phyloP scores from a whole-genome alignment of 2,329 filamentous ascomycete genomes.

The Myriosclerotinia duriaeana region DNA sequence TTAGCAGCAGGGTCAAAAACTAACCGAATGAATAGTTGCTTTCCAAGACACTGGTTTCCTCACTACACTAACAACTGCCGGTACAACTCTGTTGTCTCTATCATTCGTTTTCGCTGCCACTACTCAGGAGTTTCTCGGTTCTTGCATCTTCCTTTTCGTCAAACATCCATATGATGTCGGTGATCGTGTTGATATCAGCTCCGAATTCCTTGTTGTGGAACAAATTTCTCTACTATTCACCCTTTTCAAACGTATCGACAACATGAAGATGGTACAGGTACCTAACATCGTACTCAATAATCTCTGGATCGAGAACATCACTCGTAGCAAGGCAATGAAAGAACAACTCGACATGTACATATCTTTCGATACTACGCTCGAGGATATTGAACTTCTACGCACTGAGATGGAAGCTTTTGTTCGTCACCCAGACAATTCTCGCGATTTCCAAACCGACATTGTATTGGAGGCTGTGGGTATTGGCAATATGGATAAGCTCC shows the following conservation, averaged over 20 bases:
- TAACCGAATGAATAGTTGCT: constrained; percentile 55
- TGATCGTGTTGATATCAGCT: constrained; percentile 81
- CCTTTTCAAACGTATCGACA: constrained; percentile 81
- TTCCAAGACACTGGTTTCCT: constrained; percentile 87
- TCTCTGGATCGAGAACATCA: constrained; percentile 93
- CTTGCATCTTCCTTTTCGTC: constrained; percentile 97
- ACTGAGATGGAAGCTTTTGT: constrained; percentile 85
- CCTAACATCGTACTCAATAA: constrained; percentile 92
- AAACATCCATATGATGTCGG: constrained; percentile 98
- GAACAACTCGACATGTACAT: constrained; percentile 71
- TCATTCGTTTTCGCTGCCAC: constrained; percentile 95
- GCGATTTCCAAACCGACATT: constrained; percentile 87
- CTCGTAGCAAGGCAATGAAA: constrained; percentile 92
- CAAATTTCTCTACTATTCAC: constrained; percentile 93
- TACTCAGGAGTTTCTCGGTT: constrained; percentile 92
- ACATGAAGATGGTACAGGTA: constrained; percentile 72
- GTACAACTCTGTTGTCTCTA: constrained; percentile 88
- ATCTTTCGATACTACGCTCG: constrained; percentile 82
- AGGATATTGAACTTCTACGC: constrained; percentile 83
- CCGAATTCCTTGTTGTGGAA: constrained; percentile 75
- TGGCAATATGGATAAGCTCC: constrained; percentile 82
- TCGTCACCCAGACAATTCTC: constrained; percentile 74
- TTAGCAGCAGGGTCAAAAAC: constrained; percentile 6
- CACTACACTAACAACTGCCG: constrained; percentile 82
- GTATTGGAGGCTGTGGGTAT: constrained; percentile 75